phyloP scores from a whole-genome alignment of 805 yeast genomes.

The Komagataella populi region DNA sequence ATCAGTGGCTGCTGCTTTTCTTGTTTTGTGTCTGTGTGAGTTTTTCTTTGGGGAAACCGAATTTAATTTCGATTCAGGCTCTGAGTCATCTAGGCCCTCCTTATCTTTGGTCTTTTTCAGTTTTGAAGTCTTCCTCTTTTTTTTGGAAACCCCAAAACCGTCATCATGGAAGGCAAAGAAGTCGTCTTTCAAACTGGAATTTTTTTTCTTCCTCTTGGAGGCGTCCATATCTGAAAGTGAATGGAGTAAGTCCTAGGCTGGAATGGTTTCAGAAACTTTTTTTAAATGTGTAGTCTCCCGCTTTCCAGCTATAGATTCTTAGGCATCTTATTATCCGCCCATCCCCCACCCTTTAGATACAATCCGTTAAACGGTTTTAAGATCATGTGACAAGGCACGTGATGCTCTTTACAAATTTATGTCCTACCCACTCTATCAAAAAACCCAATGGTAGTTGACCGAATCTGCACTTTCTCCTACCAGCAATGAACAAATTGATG shows the following conservation, averaged over 20 bases:
- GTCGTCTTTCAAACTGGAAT: background rate
- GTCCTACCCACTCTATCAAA: background rate
- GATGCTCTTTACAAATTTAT: background rate
- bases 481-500: slow-evolving; percentile 8
- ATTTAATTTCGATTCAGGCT: background rate
- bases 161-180: background rate
- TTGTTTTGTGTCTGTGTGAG: background rate
- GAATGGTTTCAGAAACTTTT: background rate
- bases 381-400: background rate
- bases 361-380: background rate
- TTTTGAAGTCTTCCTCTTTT: background rate
- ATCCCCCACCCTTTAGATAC: background rate
- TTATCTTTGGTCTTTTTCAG: background rate
- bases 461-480: background rate
- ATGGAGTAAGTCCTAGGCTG: background rate
- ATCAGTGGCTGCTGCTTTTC: background rate
- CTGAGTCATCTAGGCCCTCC: background rate
- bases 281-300: background rate
- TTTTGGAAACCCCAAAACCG: background rate
- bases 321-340: background rate
- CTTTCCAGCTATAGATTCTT: background rate
- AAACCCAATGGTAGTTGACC: background rate
- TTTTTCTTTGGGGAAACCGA: background rate
- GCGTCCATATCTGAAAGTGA: background rate
- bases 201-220: background rate